Evolutionary conservation across 1,284 basidiomycete species (phyloP), one percentile per base, ranked within the genome.

Genomic region (Fomitopsis palustris): DNA sequence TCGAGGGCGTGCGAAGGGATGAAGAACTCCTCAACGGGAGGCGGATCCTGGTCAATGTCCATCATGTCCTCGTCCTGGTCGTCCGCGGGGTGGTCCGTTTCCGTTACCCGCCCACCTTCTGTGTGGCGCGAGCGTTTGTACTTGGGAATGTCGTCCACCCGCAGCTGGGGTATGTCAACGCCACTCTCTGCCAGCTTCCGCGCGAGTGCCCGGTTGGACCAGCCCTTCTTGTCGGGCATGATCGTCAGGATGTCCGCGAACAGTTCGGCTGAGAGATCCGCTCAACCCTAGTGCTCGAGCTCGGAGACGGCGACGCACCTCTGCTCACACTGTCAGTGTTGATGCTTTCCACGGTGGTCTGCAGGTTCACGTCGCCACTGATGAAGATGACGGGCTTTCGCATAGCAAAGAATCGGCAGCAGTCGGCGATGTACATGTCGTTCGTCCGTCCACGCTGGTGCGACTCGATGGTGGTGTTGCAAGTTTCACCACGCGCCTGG

Each of bases 361-460:
- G 82, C 33, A 92, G 71, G 64, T 87, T 86, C 51, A 81, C 85
- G 69, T 92, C 90, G 53, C 77, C 80, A 57, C 84, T 89, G 67
- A 85, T 83, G 43, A 91, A 67, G 55, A 81, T 64, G 29, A 76
- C 74, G 37, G 60, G 54, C 6, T 68, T 69, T 39, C 62, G 66
- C 19, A 60, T 57, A 37, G 57, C 57, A 67, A 86, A 90, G 69
- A 83, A 88, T 62, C 78, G 72, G 66, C 85, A 88, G 65, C 90
- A 92, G 68, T 91, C 89, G 45, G 88, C 72, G 64, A 92, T 90
- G 31, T 85, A 72, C 53, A 78, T 77, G 67, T 92, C 90, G 65
- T 90, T 90, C 58, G 61, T 62, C 51, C 68, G 67, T 19, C 55
- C 37, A 7, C 41, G 57, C 43, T 65, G 41, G 49, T 52, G 31